Evolutionary conservation across 2,329 filamentous ascomycete species (phyloP).

Genomic region (Huntiella moniliformis): DNA sequence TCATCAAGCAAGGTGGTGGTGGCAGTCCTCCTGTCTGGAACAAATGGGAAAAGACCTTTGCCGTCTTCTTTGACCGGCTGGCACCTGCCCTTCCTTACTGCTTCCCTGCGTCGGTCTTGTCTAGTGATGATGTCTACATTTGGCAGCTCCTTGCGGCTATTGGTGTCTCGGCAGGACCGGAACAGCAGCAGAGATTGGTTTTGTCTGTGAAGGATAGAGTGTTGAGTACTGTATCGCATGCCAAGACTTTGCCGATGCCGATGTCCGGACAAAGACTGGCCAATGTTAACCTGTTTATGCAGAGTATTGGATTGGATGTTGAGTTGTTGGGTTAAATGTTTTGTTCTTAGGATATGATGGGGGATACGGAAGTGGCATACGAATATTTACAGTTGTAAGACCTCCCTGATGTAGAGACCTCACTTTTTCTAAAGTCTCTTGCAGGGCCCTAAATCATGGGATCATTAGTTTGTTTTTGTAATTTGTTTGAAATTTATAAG

Average conservation of each 20-base stretch:
- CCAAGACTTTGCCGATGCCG: conserved; percentile 73
- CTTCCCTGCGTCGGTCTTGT: conserved; percentile 81
- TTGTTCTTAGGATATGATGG: background rate
- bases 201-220: conserved; percentile 94
- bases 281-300: conserved; percentile 97
- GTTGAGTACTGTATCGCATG: conserved; percentile 78
- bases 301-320: conserved; percentile 94
- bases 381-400: conserved; percentile 12
- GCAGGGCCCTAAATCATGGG: conserved; percentile 1
- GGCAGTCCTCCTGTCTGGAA: conserved; percentile 56
- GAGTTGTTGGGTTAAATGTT: conserved; percentile 34
- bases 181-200: conserved; percentile 88
- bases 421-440: conserved; percentile 10
- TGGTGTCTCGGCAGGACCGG: conserved; percentile 78
- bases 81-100: conserved; percentile 69
- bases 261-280: conserved; percentile 68
- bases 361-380: background rate
- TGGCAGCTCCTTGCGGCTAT: conserved; percentile 96
- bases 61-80: conserved; percentile 67
- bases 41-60: conserved; percentile 71
- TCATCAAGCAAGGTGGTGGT: conserved; percentile 65
- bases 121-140: conserved; percentile 84
- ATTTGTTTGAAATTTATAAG: background rate
- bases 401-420: conserved; percentile 8
- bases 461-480: background rate